Evolutionary conservation across 768 basidiomycete species (phyloP).

Genomic region (Cystoderma amianthinum): DNA sequence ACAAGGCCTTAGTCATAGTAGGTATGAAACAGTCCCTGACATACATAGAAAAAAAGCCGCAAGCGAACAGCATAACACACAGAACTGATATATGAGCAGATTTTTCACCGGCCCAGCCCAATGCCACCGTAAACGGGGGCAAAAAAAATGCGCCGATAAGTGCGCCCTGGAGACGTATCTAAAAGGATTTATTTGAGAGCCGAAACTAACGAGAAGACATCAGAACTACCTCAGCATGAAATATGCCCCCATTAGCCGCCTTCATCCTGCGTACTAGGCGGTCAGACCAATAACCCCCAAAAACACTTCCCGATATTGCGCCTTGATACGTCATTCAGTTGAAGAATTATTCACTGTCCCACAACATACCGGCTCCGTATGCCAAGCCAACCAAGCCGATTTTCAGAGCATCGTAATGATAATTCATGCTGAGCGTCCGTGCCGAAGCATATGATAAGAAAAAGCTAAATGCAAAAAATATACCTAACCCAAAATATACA

Average conservation of each 20-base stretch:
- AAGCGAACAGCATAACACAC: conserved; percentile 64
- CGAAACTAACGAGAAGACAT: too few relatives aligned
- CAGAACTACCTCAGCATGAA: conserved; percentile 59
- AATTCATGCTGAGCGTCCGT: conserved; percentile 56
- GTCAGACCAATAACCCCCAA: conserved; percentile 41
- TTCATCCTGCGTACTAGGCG: conserved; percentile 26
- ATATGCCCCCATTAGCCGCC: conserved; percentile 29
- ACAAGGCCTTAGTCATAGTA: not conserved
- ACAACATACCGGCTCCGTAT: conserved; percentile 55
- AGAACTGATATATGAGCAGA: conserved; percentile 60
- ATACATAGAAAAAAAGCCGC: conserved; percentile 72
- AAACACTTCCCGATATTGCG: conserved; percentile 29
- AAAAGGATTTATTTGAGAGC: too few relatives aligned
- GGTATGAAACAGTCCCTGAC: conserved; percentile 11
- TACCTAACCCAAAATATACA: conserved; percentile 29
- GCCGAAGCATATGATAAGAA: conserved; percentile 69
- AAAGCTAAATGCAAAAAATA: conserved; percentile 68
- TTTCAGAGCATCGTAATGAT: conserved; percentile 60
- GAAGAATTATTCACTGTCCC: too few relatives aligned
- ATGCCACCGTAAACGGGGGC: conserved; percentile 56
- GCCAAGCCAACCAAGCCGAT: conserved; percentile 74
- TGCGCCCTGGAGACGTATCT: conserved; percentile 73
- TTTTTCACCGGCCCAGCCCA: conserved; percentile 69
- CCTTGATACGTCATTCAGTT: conserved; percentile 16
- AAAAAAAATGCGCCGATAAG: conserved; percentile 48